Conservation (phyloP, 805 yeast genomes). For the Starmerella davenportii region DNA sequence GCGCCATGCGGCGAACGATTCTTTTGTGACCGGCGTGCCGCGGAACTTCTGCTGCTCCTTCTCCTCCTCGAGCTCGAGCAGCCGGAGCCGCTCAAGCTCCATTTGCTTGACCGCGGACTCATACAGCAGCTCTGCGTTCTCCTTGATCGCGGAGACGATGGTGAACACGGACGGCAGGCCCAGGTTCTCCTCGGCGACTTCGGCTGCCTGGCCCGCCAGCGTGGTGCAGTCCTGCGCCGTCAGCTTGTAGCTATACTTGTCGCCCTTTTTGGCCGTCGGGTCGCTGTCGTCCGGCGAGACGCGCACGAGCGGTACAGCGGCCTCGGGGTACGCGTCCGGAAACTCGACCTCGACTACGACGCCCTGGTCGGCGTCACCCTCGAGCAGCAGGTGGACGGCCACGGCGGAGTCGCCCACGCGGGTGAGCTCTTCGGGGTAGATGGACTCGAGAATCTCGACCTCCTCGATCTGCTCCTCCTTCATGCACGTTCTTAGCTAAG, state of each 20-base stretch:
- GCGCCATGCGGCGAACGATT: slow-evolving; percentile 62
- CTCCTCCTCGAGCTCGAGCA: slow-evolving; percentile 45
- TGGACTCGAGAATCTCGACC: slow-evolving; percentile 71
- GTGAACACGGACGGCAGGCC: slow-evolving; percentile 91
- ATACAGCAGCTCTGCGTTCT: slow-evolving; percentile 55
- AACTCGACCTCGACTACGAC: slow-evolving; percentile 45
- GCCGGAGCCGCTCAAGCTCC: slow-evolving; percentile 43
- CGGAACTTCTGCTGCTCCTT: slow-evolving; percentile 77
- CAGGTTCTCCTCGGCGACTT: slow-evolving; percentile 47
- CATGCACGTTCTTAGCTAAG: too few species aligned
- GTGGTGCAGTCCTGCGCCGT: slow-evolving; percentile 23
- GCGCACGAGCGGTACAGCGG: slow-evolving; percentile 27
- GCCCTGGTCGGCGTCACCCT: slow-evolving; percentile 45
- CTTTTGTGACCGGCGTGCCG: slow-evolving; percentile 78
- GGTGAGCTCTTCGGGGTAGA: slow-evolving; percentile 81
- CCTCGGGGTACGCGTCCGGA: slow-evolving; percentile 71
- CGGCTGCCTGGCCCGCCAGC: slow-evolving; percentile 16
- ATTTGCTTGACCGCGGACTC: slow-evolving; percentile 34
- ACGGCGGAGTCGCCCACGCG: slow-evolving; percentile 31
- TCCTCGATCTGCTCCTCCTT: slow-evolving; percentile 78
- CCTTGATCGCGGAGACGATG: slow-evolving; percentile 58
- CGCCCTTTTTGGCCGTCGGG: slow-evolving; percentile 28
- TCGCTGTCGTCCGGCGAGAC: slow-evolving; percentile 2
- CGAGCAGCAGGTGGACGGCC: slow-evolving; percentile 43
- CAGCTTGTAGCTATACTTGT: slow-evolving; percentile 29